Evolutionary conservation across 768 basidiomycete genomes (phyloP), one percentile per base, ranked within the genome.

Genomic region (Scleroderma bovista): DNA sequence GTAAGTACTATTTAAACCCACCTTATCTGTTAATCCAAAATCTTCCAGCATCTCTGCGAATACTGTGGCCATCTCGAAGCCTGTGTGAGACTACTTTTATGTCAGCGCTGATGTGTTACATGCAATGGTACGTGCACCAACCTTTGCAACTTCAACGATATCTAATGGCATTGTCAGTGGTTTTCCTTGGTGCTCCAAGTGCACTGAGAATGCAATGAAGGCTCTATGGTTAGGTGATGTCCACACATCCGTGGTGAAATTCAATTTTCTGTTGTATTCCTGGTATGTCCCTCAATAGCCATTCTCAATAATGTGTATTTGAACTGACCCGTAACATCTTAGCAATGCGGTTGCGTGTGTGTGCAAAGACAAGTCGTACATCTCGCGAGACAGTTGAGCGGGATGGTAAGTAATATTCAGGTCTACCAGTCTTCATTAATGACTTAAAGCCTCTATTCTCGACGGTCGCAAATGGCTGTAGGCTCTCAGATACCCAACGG

Each of bases 401-500:
- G 0, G 62, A 68, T 0, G 72, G 72, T 38, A 75, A 37, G 44
- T 69, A 66, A n/a, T 65, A 57, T 13, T 61, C 57, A 17, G 37
- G 37, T 9, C n/a, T n/a, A 9, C 37, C 37, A 6, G 37, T 38
- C 37, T 38, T 38, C 37, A 38, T 38, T 69, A 66, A 49, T 13
- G 20, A 55, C 13, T 51, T 32, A 45, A 69, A 74, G 0, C 61
- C 69, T 0, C 54, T 47, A 46, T 76, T 70, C 11, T 66, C 54
- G 6, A 72, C 61, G 17, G 73, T 70, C 0, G 39, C 54, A 47
- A 69, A 69, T 0, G 71, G 72, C 1, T 61, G 56, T 22, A 62
- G 47, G 36, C 57, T 65, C 49, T 72, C 60, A 0, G 63, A 11
- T 0, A 72, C 63, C 74, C 71, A 74, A 0, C 53, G 51, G 1